Conservation (phyloP, 306 rosid genomes). For the Cicer cuneatum region DNA sequence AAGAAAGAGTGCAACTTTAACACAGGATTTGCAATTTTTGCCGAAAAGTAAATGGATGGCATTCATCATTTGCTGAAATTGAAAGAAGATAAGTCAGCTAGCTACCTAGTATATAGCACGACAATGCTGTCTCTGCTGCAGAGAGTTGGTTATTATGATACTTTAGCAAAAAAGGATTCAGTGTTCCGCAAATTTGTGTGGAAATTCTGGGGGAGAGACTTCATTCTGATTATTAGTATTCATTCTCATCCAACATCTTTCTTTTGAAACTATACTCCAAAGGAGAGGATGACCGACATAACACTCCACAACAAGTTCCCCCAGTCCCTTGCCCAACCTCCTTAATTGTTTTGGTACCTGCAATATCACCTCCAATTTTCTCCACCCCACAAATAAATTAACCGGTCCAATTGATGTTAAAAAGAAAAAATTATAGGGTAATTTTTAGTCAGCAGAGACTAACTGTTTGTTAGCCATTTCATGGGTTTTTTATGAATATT, state of each 20-base stretch:
- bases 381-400: not conserved
- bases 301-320: too few relatives aligned
- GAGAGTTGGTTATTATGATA: constrained; percentile 13
- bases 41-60: constrained; percentile 16
- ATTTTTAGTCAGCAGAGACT: not conserved
- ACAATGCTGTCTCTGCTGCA: constrained; percentile 6
- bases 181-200: constrained; percentile 4
- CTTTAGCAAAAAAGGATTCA: constrained; percentile 17
- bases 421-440: not conserved
- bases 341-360: too few relatives aligned
- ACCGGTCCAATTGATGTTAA: constrained; percentile 12
- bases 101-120: not conserved
- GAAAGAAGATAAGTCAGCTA: not conserved
- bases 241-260: not conserved
- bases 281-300: constrained; percentile 9
- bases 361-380: too few relatives aligned
- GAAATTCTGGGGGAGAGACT: not conserved
- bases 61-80: not conserved
- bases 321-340: too few relatives aligned
- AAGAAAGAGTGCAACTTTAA: constrained; percentile 21
- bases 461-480: not conserved
- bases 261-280: constrained; percentile 1
- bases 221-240: not conserved
- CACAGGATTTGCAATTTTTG: constrained; percentile 14
- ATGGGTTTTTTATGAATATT: not conserved